Base-by-base conservation (phyloP, 2,329 filamentous ascomycete species). In the Ophiognomonia clavigignenti-juglandacearum region DNA sequence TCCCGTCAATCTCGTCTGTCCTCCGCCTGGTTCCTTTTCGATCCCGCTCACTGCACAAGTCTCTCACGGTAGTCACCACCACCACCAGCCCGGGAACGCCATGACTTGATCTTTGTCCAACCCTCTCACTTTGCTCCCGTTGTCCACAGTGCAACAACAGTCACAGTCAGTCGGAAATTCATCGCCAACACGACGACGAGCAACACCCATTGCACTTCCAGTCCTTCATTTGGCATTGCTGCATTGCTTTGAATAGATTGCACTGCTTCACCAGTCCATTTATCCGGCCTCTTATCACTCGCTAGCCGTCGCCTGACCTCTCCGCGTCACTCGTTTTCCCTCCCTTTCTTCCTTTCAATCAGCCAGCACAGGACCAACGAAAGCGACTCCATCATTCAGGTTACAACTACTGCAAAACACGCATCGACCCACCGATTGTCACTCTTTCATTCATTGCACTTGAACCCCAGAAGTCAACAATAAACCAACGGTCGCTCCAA, bases 241-340 rank as follows among this genome's bases (percentile, higher is more conserved):
- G n/a, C n/a, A n/a, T n/a, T n/a, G n/a, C n/a, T n/a, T n/a, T n/a
- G n/a, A n/a, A n/a, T n/a, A n/a, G n/a, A n/a, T n/a, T n/a, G n/a
- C n/a, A n/a, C n/a, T n/a, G n/a, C n/a, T n/a, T n/a, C n/a, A n/a
- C n/a, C n/a, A n/a, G n/a, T n/a, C 32, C 4, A 10, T 9, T 34
- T 6, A 7, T 27, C 36, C 27, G 43, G 24, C 16, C 22, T 44
- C 37, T 36, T 44, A 27, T 27, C 32, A 27, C 29, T 20, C 14
- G n/a, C 13, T 48, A n/a, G 24, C 20, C 40, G 34, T 43, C 34
- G 37, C 27, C 34, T 39, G 40, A 50, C 43, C 47, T 37, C 39
- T 43, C 44, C 48, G 22, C 42, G 43, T 51, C 48, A 37, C 48
- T 51, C 48, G 47, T 41, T 48, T 29, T 22, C 27, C 39, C 32